Percentiles rank a stretch among this genome's conserved stretches.
Conservation (phyloP, 140 eudicot genomes). For the Bidens hawaiensis region DNA sequence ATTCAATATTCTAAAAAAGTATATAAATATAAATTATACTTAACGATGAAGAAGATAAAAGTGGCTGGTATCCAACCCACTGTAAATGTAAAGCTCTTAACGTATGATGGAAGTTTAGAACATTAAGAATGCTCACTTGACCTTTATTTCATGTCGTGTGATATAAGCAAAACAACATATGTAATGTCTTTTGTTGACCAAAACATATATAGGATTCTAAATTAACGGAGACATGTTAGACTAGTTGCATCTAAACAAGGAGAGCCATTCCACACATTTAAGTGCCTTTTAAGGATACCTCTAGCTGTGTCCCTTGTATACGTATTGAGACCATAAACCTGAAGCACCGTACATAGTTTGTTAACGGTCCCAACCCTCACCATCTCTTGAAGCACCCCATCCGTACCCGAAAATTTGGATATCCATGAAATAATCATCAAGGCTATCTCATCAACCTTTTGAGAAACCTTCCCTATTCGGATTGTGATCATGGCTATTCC, state of each 20-base stretch:
- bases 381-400: slow-evolving; percentile 57
- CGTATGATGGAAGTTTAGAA: neutral
- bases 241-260: slow-evolving; percentile 43
- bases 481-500: slow-evolving; percentile 62
- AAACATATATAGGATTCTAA: neutral
- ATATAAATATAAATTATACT: too few species aligned
- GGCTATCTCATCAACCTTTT: slow-evolving; percentile 43
- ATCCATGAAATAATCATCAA: slow-evolving; percentile 44
- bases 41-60: neutral
- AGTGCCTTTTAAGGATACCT: slow-evolving; percentile 53
- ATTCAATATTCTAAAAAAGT: too few species aligned
- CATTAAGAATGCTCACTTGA: neutral
- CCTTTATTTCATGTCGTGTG: neutral
- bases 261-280: slow-evolving; percentile 51
- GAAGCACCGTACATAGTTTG: slow-evolving; percentile 58
- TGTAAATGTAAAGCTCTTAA: neutral
- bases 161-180: neutral
- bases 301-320: slow-evolving; percentile 51
- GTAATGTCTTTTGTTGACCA: neutral
- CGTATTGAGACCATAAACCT: slow-evolving; percentile 26
- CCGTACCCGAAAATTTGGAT: slow-evolving; percentile 41
- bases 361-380: slow-evolving; percentile 47
- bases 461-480: slow-evolving; percentile 56
- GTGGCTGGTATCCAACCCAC: neutral
- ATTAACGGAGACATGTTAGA: slow-evolving; percentile 23